phyloP scores from a whole-genome alignment of 2,329 filamentous ascomycete genomes.

The Ophiostoma ulmi region DNA sequence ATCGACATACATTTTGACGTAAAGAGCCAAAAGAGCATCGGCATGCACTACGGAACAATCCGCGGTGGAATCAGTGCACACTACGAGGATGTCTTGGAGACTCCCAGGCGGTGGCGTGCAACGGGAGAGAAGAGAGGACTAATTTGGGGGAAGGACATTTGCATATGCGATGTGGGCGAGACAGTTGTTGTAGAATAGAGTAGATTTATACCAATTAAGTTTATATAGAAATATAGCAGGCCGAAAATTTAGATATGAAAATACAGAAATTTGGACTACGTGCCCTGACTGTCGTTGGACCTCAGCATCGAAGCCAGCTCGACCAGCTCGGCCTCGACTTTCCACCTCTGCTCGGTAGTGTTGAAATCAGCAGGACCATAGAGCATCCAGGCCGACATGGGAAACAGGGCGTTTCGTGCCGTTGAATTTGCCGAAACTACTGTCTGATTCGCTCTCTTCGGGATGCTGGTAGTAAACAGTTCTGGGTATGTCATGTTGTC shows the following conservation, averaged over 20 bases:
- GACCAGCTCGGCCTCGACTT: neutral
- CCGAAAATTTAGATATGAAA: too few species aligned
- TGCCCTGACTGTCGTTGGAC: neutral
- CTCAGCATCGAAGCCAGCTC: neutral
- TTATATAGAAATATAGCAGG: too few species aligned
- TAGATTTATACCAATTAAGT: neutral
- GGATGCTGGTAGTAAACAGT: neutral
- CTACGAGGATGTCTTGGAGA: constrained; percentile 60
- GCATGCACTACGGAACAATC: constrained; percentile 79
- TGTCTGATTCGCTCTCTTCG: neutral
- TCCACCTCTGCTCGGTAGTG: neutral
- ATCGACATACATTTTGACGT: constrained; percentile 88
- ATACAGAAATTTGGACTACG: neutral
- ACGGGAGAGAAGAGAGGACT: neutral
- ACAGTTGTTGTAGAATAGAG: neutral
- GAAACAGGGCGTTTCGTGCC: neutral
- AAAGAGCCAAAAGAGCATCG: constrained; percentile 70
- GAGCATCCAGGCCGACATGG: neutral
- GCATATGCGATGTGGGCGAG: neutral
- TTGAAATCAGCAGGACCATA: neutral
- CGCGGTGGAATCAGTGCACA: constrained; percentile 23
- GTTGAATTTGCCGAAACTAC: neutral
- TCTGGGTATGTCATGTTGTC: neutral
- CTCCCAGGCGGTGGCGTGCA: constrained; percentile 38
- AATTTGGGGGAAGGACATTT: neutral